These are phyloP conservation scores for Chlorella variabilis DNA, from an alignment of 163 green algal species.

Conservation along the genomic window DNA sequence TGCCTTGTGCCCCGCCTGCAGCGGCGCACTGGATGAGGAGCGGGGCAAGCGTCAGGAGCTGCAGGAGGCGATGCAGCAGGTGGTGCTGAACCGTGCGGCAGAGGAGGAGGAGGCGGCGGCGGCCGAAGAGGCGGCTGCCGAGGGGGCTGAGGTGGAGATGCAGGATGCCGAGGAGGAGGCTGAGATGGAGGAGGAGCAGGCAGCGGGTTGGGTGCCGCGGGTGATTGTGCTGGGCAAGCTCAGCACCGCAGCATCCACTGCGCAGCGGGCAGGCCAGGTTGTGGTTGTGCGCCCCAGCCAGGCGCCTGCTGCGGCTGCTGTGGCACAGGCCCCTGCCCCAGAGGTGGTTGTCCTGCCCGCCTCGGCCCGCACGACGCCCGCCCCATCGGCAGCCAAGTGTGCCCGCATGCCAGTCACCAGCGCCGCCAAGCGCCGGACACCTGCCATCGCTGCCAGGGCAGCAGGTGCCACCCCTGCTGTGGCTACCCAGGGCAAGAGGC, in stretches of 20 bases:
- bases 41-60: conserved; percentile 38
- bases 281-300: conserved; percentile 46
- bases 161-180: background rate
- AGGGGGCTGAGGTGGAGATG: background rate
- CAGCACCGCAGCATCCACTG: background rate
- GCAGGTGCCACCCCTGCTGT: background rate
- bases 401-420: background rate
- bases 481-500: background rate
- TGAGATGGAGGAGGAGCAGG: background rate
- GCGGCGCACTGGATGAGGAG: conserved; percentile 37
- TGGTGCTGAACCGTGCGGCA: conserved; percentile 40
- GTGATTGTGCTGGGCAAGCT: conserved; percentile 41
- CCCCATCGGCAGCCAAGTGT: background rate
- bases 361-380: conserved; percentile 18
- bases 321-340: background rate
- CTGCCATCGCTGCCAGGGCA: background rate
- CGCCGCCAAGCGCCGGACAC: conserved; percentile 7
- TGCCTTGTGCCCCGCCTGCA: no score
- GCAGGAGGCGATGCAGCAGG: conserved; percentile 43
- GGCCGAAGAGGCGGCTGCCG: background rate
- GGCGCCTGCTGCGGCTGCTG: background rate
- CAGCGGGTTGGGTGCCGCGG: background rate
- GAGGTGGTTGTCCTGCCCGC: conserved; percentile 20
- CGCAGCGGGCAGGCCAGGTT: conserved; percentile 38
- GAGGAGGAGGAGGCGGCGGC: background rate